Evolutionary conservation across 768 basidiomycete species (phyloP), one percentile per base, ranked within the genome.

Genomic region (Xanthoconium stramineum): DNA sequence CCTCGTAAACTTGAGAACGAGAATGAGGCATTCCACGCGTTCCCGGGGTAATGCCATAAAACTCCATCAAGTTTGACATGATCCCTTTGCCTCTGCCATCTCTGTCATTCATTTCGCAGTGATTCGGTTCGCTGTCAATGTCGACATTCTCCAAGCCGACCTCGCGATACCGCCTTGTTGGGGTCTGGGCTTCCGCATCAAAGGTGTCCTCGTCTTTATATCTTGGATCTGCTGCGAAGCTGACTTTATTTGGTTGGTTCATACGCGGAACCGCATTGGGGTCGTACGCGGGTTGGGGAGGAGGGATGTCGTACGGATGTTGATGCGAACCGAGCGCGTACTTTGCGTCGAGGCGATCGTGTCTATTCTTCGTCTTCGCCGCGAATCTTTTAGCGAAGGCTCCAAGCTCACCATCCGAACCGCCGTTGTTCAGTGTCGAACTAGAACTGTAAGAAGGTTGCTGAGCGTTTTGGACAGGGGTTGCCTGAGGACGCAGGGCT

Each of bases 221-320:
- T 30, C 15, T 44, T 20, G 59, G 40, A 24, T 54, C 64, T 42
- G 72, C 58, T 14, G 74, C 72, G 51, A 80, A 81, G 60, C 77
- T 77, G 56, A 80, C 79, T 47, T 66, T 69, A 50, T 68, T 67
- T 11, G 62, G 40, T 30, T 57, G 62, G 44, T 53, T 65, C 9
- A 36, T 43, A 12, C 54, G 64, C 1, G 48, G 30, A 20, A 19
- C 52, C 6, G 32, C 50, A 12, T 52, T 67, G 64, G 43, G 50
- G 43, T 71, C 54, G 58, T 82, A 80, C 5, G 74, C 76, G 53
- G 72, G 68, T 38, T 71, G 66, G 3, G 85, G 86, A 3, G 83
- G 76, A 17, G 72, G 72, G 40, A 88, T 84, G 45, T 85, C 82
- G 59, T 84, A 79, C 11, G 85, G 84, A 58, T 86, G 83, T 47